Percentiles rank a stretch among this genome's conserved stretches.
Conservation (phyloP, 179 eudicot genomes). For the Carnegiea gigantea region DNA sequence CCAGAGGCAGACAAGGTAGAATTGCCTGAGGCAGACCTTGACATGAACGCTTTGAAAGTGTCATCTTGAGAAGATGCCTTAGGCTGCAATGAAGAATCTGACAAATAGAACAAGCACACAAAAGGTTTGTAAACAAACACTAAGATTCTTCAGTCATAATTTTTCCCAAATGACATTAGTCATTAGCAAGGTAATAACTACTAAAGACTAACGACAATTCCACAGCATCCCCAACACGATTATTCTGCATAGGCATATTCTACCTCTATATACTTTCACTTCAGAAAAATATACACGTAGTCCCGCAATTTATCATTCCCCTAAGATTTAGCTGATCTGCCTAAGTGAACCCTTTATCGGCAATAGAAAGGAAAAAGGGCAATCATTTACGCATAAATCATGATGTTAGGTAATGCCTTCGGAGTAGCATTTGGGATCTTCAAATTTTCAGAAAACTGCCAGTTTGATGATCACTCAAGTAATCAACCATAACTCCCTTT, state of each 20-base stretch:
- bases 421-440: background rate
- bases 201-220: background rate
- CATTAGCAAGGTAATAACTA: too few relatives aligned
- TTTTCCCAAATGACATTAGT: background rate
- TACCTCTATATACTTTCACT: background rate
- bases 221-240: background rate
- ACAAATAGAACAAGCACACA: background rate
- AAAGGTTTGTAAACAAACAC: background rate
- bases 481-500: background rate
- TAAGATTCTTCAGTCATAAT: background rate
- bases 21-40: slow-evolving; percentile 41
- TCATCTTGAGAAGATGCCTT: slow-evolving; percentile 37
- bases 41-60: slow-evolving; percentile 45
- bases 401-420: background rate
- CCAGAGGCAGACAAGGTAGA: slow-evolving; percentile 54
- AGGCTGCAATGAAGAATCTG: slow-evolving; percentile 47
- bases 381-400: background rate
- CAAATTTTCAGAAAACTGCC: too few relatives aligned
- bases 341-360: background rate
- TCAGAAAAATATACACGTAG: too few relatives aligned
- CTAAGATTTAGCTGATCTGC: too few relatives aligned
- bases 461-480: too few relatives aligned
- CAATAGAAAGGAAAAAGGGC: background rate
- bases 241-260: background rate
- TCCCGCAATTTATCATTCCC: too few relatives aligned